These are phyloP conservation scores for Exophiala bonariae DNA, from an alignment of 2,329 filamentous ascomycete genomes.

Conservation along the genomic window DNA sequence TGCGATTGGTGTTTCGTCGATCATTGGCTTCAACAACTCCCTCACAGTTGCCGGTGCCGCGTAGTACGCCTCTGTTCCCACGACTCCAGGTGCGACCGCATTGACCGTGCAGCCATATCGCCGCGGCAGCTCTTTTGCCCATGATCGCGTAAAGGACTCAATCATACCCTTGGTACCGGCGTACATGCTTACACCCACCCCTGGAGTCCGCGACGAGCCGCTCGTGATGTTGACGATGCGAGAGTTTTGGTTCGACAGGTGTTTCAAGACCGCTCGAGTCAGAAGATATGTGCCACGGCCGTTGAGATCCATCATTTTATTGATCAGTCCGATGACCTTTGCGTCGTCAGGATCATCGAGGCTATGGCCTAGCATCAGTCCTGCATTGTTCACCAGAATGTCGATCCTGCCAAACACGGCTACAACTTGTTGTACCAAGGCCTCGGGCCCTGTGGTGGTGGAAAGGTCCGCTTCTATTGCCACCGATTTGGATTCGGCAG, in stretches of 20 bases:
- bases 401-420: constrained; percentile 28
- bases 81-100: constrained; percentile 32
- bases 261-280: constrained; percentile 36
- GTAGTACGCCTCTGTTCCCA: constrained; percentile 31
- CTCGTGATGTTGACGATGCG: constrained; percentile 48
- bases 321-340: constrained; percentile 3
- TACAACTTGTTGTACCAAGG: constrained; percentile 21
- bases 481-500: constrained; percentile 37
- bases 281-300: constrained; percentile 19
- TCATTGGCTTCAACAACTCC: constrained; percentile 40
- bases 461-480: constrained; percentile 43
- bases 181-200: constrained; percentile 44
- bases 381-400: constrained; percentile 40
- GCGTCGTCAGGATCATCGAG: constrained; percentile 34
- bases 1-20: constrained; percentile 47
- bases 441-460: constrained; percentile 15
- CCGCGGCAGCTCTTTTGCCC: constrained; percentile 36
- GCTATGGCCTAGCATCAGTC: constrained; percentile 35
- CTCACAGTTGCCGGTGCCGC: constrained; percentile 32
- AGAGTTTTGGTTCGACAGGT: constrained; percentile 36
- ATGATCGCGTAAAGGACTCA: constrained; percentile 46
- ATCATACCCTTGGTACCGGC: constrained; percentile 52
- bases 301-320: constrained; percentile 15
- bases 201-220: constrained; percentile 37
- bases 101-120: constrained; percentile 35